These are phyloP conservation scores for Choanephora cucurbitarum DNA, from an alignment of 371 early-diverging fungal species.

Conservation along the genomic window DNA sequence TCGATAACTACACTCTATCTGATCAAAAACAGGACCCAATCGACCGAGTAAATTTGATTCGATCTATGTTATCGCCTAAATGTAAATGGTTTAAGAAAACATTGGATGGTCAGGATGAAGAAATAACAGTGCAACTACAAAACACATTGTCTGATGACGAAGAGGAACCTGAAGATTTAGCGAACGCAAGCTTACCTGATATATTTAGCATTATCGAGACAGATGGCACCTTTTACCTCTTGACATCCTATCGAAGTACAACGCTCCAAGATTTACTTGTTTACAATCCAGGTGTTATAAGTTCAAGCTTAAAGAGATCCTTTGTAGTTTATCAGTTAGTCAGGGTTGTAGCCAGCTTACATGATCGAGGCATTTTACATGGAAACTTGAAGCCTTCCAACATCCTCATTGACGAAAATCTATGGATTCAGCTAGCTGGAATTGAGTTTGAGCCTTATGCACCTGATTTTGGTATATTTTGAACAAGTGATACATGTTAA, in stretches of 20 bases:
- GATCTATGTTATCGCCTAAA: conserved; percentile 44
- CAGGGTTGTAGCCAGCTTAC: conserved; percentile 54
- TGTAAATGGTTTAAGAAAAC: conserved; percentile 35
- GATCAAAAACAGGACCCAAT: conserved; percentile 1
- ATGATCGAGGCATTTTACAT: conserved; percentile 59
- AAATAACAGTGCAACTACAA: conserved; percentile 23
- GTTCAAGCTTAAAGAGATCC: conserved; percentile 61
- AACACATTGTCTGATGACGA: background rate
- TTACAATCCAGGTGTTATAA: conserved; percentile 64
- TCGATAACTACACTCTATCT: conserved; percentile 12
- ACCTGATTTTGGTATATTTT: conserved; percentile 30
- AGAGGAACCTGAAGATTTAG: conserved; percentile 15
- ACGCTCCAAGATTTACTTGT: conserved; percentile 64
- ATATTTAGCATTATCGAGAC: conserved; percentile 65
- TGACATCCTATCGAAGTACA: conserved; percentile 60
- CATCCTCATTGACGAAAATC: conserved; percentile 66
- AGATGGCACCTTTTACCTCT: conserved; percentile 53
- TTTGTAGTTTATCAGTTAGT: conserved; percentile 64
- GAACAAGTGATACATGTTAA: background rate
- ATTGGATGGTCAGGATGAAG: conserved; percentile 15
- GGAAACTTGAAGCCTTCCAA: conserved; percentile 62
- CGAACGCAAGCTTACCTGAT: conserved; percentile 57
- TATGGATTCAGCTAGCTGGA: conserved; percentile 64
- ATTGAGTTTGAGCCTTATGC: conserved; percentile 53
- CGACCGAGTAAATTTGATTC: conserved; percentile 32